phyloP scores from a whole-genome alignment of 495 filamentous ascomycete genomes.

The Pseudomonodictys pantanalensis region DNA sequence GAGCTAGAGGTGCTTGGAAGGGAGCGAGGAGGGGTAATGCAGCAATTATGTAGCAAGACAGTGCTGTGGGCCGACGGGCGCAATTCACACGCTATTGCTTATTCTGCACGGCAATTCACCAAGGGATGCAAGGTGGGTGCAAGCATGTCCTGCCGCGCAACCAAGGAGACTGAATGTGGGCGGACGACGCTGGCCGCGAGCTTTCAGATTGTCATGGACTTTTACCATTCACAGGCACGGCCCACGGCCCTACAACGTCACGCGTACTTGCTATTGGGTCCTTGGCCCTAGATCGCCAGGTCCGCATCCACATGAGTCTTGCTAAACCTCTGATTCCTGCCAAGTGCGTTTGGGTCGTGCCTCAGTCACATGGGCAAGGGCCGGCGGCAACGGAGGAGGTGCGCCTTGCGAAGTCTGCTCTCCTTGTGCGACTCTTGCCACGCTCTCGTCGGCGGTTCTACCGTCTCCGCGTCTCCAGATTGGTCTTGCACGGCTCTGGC shows the following conservation, averaged over 20 bases:
- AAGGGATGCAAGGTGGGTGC: constrained; percentile 3
- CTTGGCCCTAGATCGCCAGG: constrained; percentile 21
- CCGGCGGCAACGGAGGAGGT: neutral
- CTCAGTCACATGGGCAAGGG: neutral
- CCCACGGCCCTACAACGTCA: constrained; percentile 19
- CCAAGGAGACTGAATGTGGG: neutral
- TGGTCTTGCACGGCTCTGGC: neutral
- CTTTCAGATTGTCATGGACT: constrained; percentile 14
- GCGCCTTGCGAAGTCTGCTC: too few species aligned
- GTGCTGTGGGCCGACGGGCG: constrained; percentile 21
- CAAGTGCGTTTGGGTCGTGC: neutral
- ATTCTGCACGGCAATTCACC: constrained; percentile 22
- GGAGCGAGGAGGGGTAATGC: constrained; percentile 28
- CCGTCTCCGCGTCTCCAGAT: neutral
- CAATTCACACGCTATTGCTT: constrained; percentile 22
- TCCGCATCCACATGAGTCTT: neutral
- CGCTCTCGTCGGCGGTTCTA: neutral
- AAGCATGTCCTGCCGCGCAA: neutral
- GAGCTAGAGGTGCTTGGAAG: neutral
- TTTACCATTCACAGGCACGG: constrained; percentile 1
- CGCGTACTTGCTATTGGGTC: constrained; percentile 22
- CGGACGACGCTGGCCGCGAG: neutral
- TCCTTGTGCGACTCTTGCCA: neutral
- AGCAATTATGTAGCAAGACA: constrained; percentile 26
- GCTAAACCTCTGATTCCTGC: neutral